These are phyloP conservation scores for Arthrobotrys pseudoclavata DNA, from an alignment of 2,329 filamentous ascomycete species.

Conservation along the genomic window DNA sequence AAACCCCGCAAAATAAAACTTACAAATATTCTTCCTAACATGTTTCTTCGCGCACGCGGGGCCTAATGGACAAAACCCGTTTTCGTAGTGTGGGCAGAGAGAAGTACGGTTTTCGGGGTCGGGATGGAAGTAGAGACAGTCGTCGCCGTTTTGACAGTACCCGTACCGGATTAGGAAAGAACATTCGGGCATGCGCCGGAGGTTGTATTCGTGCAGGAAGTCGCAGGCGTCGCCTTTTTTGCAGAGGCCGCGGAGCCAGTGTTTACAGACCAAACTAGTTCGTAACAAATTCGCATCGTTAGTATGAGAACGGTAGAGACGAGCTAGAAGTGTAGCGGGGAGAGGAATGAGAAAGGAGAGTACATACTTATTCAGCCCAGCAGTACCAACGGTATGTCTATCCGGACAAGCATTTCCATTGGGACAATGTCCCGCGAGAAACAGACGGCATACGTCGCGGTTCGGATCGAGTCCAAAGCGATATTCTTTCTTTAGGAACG, in stretches of 20 bases:
- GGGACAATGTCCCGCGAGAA: conserved; percentile 86
- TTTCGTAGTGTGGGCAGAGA: conserved; percentile 90
- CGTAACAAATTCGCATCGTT: neutral
- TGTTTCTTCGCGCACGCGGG: conserved; percentile 90
- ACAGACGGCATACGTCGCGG: conserved; percentile 86
- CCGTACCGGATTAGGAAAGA: conserved; percentile 94
- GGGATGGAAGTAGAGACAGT: conserved; percentile 93
- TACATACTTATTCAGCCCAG: conserved; percentile 75
- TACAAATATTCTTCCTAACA: conserved; percentile 82
- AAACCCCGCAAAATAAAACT: conserved; percentile 91
- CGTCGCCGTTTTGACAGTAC: conserved; percentile 96
- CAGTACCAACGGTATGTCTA: conserved; percentile 74
- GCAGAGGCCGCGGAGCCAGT: conserved; percentile 96
- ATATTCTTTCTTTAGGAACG: conserved; percentile 85
- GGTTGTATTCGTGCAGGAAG: conserved; percentile 98
- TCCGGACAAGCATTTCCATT: conserved; percentile 87
- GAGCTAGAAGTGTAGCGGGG: too few relatives aligned
- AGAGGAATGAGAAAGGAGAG: neutral
- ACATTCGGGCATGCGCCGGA: conserved; percentile 98
- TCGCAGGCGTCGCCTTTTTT: conserved; percentile 98
- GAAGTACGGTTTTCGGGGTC: conserved; percentile 83
- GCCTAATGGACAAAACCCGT: conserved; percentile 92
- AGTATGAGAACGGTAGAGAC: neutral
- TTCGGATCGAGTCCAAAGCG: conserved; percentile 85
- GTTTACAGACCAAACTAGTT: conserved; percentile 86